Evolutionary conservation across 1,139 yeast species (phyloP), one percentile per base, ranked within the genome.

Genomic region (Hemisphaericaspora xylofermentans): DNA sequence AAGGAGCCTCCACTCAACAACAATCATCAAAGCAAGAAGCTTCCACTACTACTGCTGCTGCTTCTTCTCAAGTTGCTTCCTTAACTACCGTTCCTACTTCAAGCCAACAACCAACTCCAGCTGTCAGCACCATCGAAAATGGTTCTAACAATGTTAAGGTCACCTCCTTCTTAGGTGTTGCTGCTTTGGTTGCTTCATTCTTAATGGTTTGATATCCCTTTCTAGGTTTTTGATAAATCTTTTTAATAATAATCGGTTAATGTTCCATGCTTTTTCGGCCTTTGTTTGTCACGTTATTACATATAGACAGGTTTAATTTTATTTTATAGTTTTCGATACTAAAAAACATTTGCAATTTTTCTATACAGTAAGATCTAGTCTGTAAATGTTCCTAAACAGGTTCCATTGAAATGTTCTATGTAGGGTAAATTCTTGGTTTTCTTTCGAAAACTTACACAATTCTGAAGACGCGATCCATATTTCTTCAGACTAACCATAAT

Each of bases 101-200:
- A 4, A 34, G 6, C 8, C 31, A n/a, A 30, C 12, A 22, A 17
- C 24, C 39, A 13, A 28, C 42, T 21, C 18, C 43, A 17, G 12
- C 17, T 15, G 5, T 35, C 18, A 29, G 34, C 28, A 25, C 29
- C 1, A 35, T 26, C 14, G 33, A 16, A 33, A 40, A 36, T 30
- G 36, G 38, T n/a, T 35, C 38, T 30, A 24, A 21, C 19, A 14
- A 31, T n/a, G 17, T 14, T 15, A 30, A 26, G 28, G 29, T 38
- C 9, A 25, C 40, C 17, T 34, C 40, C 3, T n/a, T 35, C 27
- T 27, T 40, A 12, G 35, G 43, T 13, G 28, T 26, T 15, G 6
- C 34, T 29, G 43, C 38, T 17, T 40, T 40, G n/a, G 25, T 37
- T 36, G 33, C 40, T 15, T 40, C 39, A 30, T 40, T 40, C 17